phyloP scores from a whole-genome alignment of 805 yeast species.

The Phaffomyces antillensis region DNA sequence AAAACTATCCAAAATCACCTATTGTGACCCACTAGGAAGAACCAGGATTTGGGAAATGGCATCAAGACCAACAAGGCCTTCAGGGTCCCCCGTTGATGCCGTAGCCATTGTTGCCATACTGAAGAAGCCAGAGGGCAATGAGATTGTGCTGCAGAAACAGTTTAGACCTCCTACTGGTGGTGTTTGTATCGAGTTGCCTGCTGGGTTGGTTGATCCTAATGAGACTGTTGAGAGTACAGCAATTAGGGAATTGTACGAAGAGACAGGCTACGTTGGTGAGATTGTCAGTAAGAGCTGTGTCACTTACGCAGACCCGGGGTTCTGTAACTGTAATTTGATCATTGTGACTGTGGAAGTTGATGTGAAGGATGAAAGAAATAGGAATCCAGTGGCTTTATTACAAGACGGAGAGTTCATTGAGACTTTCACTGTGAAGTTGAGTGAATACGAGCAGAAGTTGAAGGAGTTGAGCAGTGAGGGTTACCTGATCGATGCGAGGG shows the following conservation, averaged over 20 bases:
- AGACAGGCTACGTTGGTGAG: constrained; percentile 83
- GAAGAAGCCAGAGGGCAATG: constrained; percentile 33
- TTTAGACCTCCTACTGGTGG: constrained; percentile 89
- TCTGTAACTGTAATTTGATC: constrained; percentile 80
- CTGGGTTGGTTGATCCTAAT: constrained; percentile 84
- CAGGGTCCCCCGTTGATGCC: constrained; percentile 60
- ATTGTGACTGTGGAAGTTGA: constrained; percentile 78
- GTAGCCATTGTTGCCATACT: constrained; percentile 83
- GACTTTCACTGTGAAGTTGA: constrained; percentile 67
- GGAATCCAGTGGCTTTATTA: constrained; percentile 61
- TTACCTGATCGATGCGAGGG: constrained; percentile 76
- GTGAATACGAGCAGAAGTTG: constrained; percentile 48
- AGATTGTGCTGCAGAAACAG: constrained; percentile 67
- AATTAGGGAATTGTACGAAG: constrained; percentile 80
- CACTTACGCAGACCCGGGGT: constrained; percentile 76
- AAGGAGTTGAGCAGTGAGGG: constrained; percentile 52
- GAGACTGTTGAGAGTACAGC: constrained; percentile 80
- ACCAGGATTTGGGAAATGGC: constrained; percentile 89
- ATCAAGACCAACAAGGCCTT: constrained; percentile 31
- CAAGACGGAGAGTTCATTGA: constrained; percentile 94
- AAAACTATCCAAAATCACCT: constrained; percentile 56
- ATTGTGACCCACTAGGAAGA: constrained; percentile 65
- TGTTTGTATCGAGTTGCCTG: constrained; percentile 90
- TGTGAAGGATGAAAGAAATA: constrained; percentile 54
- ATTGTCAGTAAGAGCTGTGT: constrained; percentile 40